Percentiles rank a stretch among this genome's conserved stretches.
phyloP scores from a whole-genome alignment of 2,329 filamentous ascomycete genomes.

The Xylariomycetidae sp. region DNA sequence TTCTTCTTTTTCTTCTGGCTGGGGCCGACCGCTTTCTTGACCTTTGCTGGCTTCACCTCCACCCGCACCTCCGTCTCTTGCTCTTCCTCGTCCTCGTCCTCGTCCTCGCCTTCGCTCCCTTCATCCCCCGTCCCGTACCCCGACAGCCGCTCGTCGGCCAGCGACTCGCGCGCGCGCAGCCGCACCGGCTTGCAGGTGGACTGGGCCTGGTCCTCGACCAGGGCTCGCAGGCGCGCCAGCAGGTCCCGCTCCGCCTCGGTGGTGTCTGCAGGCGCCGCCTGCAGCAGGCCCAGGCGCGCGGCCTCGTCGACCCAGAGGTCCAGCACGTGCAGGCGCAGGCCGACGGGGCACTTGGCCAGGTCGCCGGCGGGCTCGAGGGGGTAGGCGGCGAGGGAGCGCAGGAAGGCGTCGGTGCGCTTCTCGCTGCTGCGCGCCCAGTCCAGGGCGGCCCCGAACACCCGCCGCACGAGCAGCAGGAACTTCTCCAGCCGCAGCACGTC shows the following conservation, averaged over 20 bases:
- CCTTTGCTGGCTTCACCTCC: too few species aligned
- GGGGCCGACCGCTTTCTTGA: too few species aligned
- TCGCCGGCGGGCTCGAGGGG: slow-evolving; percentile 36
- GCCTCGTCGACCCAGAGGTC: slow-evolving; percentile 92
- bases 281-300: slow-evolving; percentile 58
- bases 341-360: slow-evolving; percentile 63
- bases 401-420: slow-evolving; percentile 16
- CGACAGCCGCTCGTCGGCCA: slow-evolving; percentile 68
- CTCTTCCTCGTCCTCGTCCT: slow-evolving; percentile 10
- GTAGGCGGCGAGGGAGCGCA: slow-evolving; percentile 40
- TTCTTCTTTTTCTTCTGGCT: too few species aligned
- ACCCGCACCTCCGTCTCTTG: too few species aligned
- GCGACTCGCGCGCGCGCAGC: slow-evolving; percentile 59
- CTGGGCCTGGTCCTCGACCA: slow-evolving; percentile 50
- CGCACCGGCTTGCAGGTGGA: slow-evolving; percentile 67
- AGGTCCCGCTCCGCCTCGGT: slow-evolving; percentile 41
- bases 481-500: slow-evolving; percentile 84
- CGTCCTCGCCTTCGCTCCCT: slow-evolving; percentile 29
- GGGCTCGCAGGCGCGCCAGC: slow-evolving; percentile 44
- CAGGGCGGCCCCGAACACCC: slow-evolving; percentile 70
- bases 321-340: slow-evolving; percentile 76
- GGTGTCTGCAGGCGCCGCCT: slow-evolving; percentile 29
- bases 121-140: slow-evolving; percentile 44
- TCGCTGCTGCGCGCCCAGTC: slow-evolving; percentile 28
- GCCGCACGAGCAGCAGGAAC: slow-evolving; percentile 77